phyloP scores from a whole-genome alignment of 768 basidiomycete species.

The Agaricus bisporus region DNA sequence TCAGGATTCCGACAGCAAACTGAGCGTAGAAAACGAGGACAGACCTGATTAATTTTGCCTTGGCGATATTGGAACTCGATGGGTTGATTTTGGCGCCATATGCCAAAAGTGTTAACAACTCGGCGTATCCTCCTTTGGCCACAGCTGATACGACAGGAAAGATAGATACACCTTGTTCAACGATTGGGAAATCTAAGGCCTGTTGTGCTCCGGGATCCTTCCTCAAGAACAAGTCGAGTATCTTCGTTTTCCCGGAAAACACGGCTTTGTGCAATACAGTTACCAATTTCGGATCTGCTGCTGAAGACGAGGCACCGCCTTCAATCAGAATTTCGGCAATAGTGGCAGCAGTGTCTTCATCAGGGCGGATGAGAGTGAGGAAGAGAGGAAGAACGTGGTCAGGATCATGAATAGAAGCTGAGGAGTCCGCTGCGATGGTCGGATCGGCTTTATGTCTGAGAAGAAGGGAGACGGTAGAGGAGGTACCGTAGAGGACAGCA shows the following conservation, averaged over 20 bases:
- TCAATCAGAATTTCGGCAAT: constrained; percentile 35
- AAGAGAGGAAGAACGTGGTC: constrained; percentile 31
- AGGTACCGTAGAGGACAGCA: constrained; percentile 42
- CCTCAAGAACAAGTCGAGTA: constrained; percentile 34
- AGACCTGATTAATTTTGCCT: constrained; percentile 28
- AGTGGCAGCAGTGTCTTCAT: constrained; percentile 33
- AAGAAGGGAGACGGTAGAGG: constrained; percentile 38
- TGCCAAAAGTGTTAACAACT: constrained; percentile 31
- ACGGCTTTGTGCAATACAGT: constrained; percentile 40
- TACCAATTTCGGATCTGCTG: constrained; percentile 27
- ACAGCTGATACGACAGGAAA: constrained; percentile 36
- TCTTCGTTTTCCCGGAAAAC: constrained; percentile 25
- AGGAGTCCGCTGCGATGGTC: constrained; percentile 23
- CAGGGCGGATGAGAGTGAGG: constrained; percentile 31
- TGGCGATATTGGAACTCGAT: constrained; percentile 28
- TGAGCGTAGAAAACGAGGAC: constrained; percentile 6
- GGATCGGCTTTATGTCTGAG: constrained; percentile 42
- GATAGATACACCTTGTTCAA: constrained; percentile 18
- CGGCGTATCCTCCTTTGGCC: constrained; percentile 24
- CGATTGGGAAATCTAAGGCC: constrained; percentile 32
- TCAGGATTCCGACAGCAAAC: not conserved
- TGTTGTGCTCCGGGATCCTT: constrained; percentile 33
- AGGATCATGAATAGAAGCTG: constrained; percentile 15
- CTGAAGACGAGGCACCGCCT: constrained; percentile 35
- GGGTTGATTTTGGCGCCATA: constrained; percentile 32